phyloP scores from a whole-genome alignment of 345 rosid genomes.

The Lumnitzera racemosa region DNA sequence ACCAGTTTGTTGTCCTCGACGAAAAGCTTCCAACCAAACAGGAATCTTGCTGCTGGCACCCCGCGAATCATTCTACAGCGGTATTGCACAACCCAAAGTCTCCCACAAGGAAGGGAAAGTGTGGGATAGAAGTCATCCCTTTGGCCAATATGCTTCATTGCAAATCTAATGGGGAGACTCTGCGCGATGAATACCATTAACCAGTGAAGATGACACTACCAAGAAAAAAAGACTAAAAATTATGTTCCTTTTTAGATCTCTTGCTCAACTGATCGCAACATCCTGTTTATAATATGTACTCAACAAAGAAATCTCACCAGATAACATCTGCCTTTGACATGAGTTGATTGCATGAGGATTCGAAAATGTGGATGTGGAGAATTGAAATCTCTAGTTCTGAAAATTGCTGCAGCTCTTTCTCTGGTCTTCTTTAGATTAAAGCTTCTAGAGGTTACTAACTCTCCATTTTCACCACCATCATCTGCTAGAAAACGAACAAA shows the following conservation, averaged over 20 bases:
- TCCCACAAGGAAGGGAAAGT: neutral
- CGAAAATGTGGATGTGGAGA: neutral
- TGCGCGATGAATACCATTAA: neutral
- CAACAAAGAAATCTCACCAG: neutral
- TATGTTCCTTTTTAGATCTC: neutral
- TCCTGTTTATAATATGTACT: no score
- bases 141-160: neutral
- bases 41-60: neutral
- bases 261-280: no score
- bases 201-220: no score
- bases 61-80: neutral
- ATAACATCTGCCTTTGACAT: neutral
- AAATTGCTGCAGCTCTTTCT: neutral
- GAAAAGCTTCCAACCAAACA: constrained; percentile 15
- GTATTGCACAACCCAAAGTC: constrained; percentile 3
- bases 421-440: neutral
- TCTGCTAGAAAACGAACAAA: no score
- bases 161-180: neutral
- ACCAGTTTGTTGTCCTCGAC: constrained; percentile 10
- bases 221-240: no score
- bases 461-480: no score
- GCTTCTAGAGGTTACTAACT: neutral
- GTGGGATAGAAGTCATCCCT: no score
- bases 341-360: neutral
- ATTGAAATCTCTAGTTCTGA: neutral